A percentile compares a stretch with the other conserved stretches of the same genome.
Conservation (phyloP, 495 filamentous ascomycete genomes). For the Neurospora cerealis region DNA sequence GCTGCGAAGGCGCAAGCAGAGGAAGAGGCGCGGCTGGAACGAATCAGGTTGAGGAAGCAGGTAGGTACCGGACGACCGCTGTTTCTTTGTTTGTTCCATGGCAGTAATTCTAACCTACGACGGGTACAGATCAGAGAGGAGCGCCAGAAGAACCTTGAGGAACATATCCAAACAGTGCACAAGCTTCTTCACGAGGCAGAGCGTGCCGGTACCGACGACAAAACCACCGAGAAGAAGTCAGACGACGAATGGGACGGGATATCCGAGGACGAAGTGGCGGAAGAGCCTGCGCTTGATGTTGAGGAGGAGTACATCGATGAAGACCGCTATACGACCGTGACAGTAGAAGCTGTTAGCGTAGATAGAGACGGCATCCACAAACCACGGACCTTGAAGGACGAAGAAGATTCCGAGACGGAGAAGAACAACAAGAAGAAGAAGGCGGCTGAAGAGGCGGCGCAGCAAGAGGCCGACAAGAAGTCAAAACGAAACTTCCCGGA, state of each 20-base stretch:
- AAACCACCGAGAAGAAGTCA: constrained; percentile 20
- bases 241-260: constrained; percentile 56
- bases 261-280: constrained; percentile 40
- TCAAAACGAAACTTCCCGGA: constrained; percentile 16
- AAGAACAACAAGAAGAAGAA: constrained; percentile 11
- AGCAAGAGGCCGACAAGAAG: constrained; percentile 23
- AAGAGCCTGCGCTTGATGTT: constrained; percentile 47
- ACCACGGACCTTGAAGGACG: constrained; percentile 30
- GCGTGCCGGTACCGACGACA: constrained; percentile 32
- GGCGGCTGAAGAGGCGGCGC: constrained; percentile 4
- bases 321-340: constrained; percentile 88
- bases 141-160: constrained; percentile 65
- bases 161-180: constrained; percentile 65
- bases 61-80: constrained; percentile 32
- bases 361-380: constrained; percentile 59
- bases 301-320: constrained; percentile 96
- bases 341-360: constrained; percentile 80
- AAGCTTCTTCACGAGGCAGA: constrained; percentile 48
- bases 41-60: constrained; percentile 58
- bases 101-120: background rate
- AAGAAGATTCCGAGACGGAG: constrained; percentile 32
- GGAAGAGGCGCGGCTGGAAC: constrained; percentile 64
- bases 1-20: constrained; percentile 69
- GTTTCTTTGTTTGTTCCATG: background rate
- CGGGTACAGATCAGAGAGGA: constrained; percentile 61